phyloP scores from a whole-genome alignment of 1,284 basidiomycete genomes.

The Pholiota adiposa region DNA sequence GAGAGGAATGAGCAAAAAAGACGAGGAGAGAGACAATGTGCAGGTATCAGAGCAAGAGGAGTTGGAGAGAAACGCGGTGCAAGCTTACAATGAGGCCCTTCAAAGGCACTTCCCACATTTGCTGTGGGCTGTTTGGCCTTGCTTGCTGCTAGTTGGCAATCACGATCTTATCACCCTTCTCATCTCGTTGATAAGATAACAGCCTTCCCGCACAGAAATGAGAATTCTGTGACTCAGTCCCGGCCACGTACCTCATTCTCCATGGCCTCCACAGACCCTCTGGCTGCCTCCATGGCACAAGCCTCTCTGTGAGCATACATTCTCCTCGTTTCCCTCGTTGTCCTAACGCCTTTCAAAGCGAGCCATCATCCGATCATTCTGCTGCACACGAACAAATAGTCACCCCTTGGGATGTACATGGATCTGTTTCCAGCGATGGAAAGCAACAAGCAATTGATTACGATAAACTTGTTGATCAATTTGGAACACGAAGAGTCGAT shows the following conservation, averaged over 20 bases:
- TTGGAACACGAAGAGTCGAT: constrained; percentile 89
- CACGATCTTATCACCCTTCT: constrained; percentile 19
- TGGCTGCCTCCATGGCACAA: constrained; percentile 14
- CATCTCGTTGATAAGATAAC: constrained; percentile 24
- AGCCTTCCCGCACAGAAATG: not conserved
- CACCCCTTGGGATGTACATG: constrained; percentile 98
- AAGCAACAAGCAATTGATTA: constrained; percentile 94
- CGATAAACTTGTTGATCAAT: constrained; percentile 93
- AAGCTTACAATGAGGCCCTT: constrained; percentile 33
- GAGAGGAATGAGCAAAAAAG: constrained; percentile 5
- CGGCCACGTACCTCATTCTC: not conserved
- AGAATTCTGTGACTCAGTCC: constrained; percentile 4
- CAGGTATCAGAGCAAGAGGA: constrained; percentile 24
- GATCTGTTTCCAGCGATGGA: constrained; percentile 88
- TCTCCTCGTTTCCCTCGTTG: not conserved
- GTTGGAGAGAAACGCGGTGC: constrained; percentile 28
- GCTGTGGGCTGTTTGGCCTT: constrained; percentile 21
- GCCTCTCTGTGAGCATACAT: constrained; percentile 18
- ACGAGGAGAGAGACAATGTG: constrained; percentile 12
- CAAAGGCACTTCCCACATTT: constrained; percentile 35
- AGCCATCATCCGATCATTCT: constrained; percentile 8
- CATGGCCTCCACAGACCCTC: constrained; percentile 17
- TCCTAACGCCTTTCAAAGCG: constrained; percentile 11
- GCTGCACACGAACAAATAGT: constrained; percentile 76
- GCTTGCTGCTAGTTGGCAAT: constrained; percentile 25